These are phyloP conservation scores for Chalciporus sphaerocephalus DNA, from an alignment of 768 basidiomycete genomes.

Conservation along the genomic window DNA sequence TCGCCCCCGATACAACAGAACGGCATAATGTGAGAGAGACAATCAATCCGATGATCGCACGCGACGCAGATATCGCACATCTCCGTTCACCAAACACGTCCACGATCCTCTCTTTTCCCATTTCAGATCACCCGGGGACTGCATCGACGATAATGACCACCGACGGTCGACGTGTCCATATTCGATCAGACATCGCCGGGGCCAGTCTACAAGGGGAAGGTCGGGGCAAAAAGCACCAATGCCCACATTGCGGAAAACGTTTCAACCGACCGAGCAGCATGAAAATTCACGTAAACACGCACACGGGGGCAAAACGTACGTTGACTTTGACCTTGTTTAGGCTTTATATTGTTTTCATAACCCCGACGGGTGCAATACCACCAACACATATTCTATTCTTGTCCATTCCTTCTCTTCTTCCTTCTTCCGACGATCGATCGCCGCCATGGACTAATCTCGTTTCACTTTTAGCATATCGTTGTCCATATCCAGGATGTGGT, in stretches of 20 bases:
- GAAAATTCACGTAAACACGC: conserved; percentile 41
- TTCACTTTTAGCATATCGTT: conserved; percentile 54
- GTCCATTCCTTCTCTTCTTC: conserved; percentile 6
- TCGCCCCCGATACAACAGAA: conserved; percentile 24
- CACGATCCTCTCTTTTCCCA: conserved; percentile 33
- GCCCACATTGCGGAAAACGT: conserved; percentile 38
- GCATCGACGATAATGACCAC: conserved; percentile 25
- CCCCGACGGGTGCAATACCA: conserved; percentile 18
- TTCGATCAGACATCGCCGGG: conserved; percentile 28
- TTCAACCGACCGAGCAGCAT: conserved; percentile 41
- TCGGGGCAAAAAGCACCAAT: conserved; percentile 35
- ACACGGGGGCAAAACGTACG: conserved; percentile 38
- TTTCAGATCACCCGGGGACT: conserved; percentile 27
- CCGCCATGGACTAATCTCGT: conserved; percentile 13
- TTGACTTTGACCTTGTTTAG: conserved; percentile 9
- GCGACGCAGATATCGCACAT: conserved; percentile 28
- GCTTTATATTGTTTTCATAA: conserved; percentile 7
- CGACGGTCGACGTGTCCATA: conserved; percentile 29
- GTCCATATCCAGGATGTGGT: conserved; percentile 70
- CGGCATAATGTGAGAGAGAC: conserved; percentile 22
- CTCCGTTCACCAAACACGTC: conserved; percentile 28
- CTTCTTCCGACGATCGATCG: not conserved
- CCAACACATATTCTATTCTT: not conserved
- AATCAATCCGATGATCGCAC: conserved; percentile 27
- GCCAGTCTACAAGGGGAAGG: conserved; percentile 29